Percentiles rank a stretch among this genome's conserved stretches.
phyloP scores from a whole-genome alignment of 192 early-diverging fungal species.

The Gigaspora rosea region DNA sequence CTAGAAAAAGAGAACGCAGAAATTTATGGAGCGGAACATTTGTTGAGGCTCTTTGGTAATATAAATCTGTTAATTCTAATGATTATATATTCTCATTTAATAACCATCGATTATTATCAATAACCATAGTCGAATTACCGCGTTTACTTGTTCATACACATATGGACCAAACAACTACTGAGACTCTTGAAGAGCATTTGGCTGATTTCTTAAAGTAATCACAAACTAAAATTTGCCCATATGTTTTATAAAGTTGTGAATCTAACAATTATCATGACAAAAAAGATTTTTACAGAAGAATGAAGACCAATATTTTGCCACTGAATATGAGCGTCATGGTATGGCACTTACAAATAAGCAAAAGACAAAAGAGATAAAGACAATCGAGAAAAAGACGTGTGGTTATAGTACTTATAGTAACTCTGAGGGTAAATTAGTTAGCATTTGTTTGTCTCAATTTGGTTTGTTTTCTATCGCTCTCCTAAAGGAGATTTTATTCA shows the following conservation, averaged over 20 bases:
- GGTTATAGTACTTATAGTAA: conserved; percentile 7
- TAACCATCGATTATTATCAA: not conserved
- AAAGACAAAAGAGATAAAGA: conserved; percentile 1
- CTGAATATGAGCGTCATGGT: conserved; percentile 20
- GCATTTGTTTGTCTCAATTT: not conserved
- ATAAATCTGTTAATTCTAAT: not conserved
- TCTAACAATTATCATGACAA: not conserved
- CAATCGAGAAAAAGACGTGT: conserved; percentile 3
- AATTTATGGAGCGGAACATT: conserved; percentile 95
- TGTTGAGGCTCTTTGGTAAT: conserved; percentile 87
- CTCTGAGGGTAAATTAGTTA: conserved; percentile 6
- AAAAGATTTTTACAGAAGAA: conserved; percentile 20
- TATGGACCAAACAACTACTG: not conserved
- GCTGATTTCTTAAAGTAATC: conserved; percentile 20
- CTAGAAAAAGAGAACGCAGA: conserved; percentile 80
- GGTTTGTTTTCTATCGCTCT: not conserved
- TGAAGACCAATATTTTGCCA: conserved; percentile 15
- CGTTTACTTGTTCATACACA: not conserved
- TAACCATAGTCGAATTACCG: conserved; percentile 16
- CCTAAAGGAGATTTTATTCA: not conserved
- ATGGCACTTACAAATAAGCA: not conserved
- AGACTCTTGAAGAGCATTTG: conserved; percentile 8
- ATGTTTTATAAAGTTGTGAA: not conserved
- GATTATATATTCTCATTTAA: not conserved
- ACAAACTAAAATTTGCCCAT: not conserved